Conservation (phyloP, 2,329 filamentous ascomycete species). For the Graphium sp. region DNA sequence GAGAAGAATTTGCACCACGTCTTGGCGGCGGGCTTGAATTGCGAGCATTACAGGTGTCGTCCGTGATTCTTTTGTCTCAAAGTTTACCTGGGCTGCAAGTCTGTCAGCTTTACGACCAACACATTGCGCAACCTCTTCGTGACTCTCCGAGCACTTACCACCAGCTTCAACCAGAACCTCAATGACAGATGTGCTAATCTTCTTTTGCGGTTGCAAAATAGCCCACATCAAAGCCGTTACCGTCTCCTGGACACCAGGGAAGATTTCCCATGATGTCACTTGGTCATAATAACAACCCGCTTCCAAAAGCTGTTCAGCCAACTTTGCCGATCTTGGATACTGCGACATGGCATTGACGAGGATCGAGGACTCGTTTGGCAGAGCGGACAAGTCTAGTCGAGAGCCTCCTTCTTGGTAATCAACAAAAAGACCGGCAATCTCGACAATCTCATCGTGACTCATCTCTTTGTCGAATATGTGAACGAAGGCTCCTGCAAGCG, state of each 20-base stretch:
- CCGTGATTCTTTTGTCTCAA: conserved; percentile 30
- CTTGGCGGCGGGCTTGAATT: conserved; percentile 34
- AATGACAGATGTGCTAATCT: conserved; percentile 40
- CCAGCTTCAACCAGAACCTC: conserved; percentile 33
- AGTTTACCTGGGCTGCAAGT: conserved; percentile 45
- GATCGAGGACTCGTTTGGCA: conserved; percentile 25
- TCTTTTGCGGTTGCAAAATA: conserved; percentile 44
- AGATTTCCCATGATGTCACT: conserved; percentile 21
- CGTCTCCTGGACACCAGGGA: conserved; percentile 30
- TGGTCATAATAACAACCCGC: conserved; percentile 45
- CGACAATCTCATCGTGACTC: conserved; percentile 29
- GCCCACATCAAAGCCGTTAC: conserved; percentile 44
- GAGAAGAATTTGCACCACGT: conserved; percentile 38
- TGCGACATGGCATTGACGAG: conserved; percentile 33
- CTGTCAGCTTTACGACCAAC: conserved; percentile 9
- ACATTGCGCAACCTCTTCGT: conserved; percentile 15
- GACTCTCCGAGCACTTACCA: conserved; percentile 17
- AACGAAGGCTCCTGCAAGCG: conserved; percentile 35
- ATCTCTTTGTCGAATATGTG: conserved; percentile 34
- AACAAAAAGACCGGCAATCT: conserved; percentile 32
- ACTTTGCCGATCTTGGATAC: conserved; percentile 34
- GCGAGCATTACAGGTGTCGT: conserved; percentile 43
- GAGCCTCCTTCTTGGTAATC: conserved; percentile 29
- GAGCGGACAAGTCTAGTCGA: conserved; percentile 29
- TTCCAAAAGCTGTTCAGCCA: conserved; percentile 35